Evolutionary conservation across 495 filamentous ascomycete genomes (phyloP), one percentile per base, ranked within the genome.

Genomic region (Trichoderma parareesei): DNA sequence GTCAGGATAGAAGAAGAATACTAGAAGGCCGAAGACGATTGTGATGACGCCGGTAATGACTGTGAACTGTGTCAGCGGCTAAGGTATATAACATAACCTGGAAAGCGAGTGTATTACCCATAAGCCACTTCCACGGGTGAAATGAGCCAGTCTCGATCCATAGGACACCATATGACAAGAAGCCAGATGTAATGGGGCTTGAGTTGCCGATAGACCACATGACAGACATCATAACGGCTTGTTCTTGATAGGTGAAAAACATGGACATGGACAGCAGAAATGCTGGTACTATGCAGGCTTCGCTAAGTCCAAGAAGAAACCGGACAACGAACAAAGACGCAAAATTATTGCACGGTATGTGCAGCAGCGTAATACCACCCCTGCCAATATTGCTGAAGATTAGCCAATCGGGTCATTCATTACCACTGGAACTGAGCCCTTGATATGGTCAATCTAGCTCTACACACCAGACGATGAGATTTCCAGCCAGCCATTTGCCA

Each of bases 1-100:
- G 61, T 84, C 82, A 0, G 82, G 82, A 64, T 85, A 73, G 61
- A 80, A 68, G 63, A 79, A 64, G 61, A 77, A 70, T 35, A 82
- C 68, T n/a, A 78, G 67, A 9, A 77, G 37, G 11, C 75, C 73
- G 44, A 77, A 76, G 14, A 74, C 72, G 14, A 73, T 67, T 10
- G 78, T 80, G 7, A 81, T 68, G 9, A 65, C 65, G 8, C 78
- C 79, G 6, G 76, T 69, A 41, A 78, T 66, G 14, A 80, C 68
- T 70, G 38, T 71, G 73, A n/a, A 72, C 60, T 70, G 49, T 71
- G 69, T 64, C 72, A 71, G 7, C 66, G 66, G 55, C 10, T 41
- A 41, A 10, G 0, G 11, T 13, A 7, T 33, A 9, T 5, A 14
- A 35, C 20, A 14, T 20, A 27, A 27, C 27, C n/a, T 6, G 11